Percentiles rank a stretch among this genome's conserved stretches.
These are phyloP conservation scores for Papilionanthe hybrid DNA, from an alignment of 116 monocot genomes.

Conservation along the genomic window DNA sequence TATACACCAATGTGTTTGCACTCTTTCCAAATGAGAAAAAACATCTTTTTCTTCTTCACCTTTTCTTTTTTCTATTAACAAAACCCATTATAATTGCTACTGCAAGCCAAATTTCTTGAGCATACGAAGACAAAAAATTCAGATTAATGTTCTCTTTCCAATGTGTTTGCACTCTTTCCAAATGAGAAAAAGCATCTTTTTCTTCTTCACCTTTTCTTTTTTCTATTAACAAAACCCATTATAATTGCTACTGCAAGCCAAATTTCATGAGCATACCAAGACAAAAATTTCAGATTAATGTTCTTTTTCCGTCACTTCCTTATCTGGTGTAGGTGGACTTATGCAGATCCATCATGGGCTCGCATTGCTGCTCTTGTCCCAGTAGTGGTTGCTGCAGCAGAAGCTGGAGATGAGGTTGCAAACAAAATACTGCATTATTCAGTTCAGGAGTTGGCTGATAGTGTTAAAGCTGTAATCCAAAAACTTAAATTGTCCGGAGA, in stretches of 20 bases:
- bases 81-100: neutral
- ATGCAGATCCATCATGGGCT: conserved; percentile 92
- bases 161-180: too few species aligned
- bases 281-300: neutral
- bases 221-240: neutral
- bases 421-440: conserved; percentile 72
- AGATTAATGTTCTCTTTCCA: neutral
- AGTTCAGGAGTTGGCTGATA: conserved; percentile 65
- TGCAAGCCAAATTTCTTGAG: neutral
- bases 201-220: neutral
- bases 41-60: neutral
- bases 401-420: conserved; percentile 87
- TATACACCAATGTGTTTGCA: too few species aligned
- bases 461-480: conserved; percentile 77
- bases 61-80: neutral
- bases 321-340: conserved; percentile 72
- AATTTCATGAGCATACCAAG: neutral
- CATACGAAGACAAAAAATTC: neutral
- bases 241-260: neutral
- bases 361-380: conserved; percentile 86
- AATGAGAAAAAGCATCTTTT: neutral
- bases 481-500: conserved; percentile 69
- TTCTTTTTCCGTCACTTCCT: conserved; percentile 4
- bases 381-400: conserved; percentile 75
- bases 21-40: neutral